phyloP scores from a whole-genome alignment of 257 asterid genomes.

The Solanum stenotomum region DNA sequence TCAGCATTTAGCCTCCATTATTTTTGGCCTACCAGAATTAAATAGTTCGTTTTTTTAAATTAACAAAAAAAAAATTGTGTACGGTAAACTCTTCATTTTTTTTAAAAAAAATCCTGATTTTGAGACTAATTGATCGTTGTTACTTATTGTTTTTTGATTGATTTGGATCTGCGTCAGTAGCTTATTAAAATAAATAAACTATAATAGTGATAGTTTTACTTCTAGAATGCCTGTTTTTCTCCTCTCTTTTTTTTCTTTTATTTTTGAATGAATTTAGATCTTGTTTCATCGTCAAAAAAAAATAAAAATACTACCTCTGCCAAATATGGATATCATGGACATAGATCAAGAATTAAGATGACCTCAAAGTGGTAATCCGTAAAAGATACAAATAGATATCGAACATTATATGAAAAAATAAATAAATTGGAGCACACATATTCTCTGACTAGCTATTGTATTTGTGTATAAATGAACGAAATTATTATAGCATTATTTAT shows the following conservation, averaged over 20 bases:
- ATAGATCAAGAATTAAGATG: background rate
- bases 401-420: too few relatives aligned
- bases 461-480: too few relatives aligned
- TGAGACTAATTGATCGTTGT: background rate
- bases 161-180: background rate
- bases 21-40: background rate
- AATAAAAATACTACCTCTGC: background rate
- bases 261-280: background rate
- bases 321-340: background rate
- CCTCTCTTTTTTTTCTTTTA: background rate
- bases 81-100: background rate
- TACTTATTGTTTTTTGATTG: background rate
- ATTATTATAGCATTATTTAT: too few relatives aligned
- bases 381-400: background rate
- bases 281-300: background rate
- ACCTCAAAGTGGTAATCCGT: background rate
- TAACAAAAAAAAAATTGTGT: background rate
- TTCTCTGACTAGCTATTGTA: too few relatives aligned
- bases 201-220: background rate
- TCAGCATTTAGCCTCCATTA: background rate
- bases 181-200: background rate
- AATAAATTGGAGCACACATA: too few relatives aligned
- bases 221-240: background rate
- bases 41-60: background rate
- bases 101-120: background rate